Conservation (phyloP, 2,329 filamentous ascomycete genomes). For the Fusarium pseudonygamai region DNA sequence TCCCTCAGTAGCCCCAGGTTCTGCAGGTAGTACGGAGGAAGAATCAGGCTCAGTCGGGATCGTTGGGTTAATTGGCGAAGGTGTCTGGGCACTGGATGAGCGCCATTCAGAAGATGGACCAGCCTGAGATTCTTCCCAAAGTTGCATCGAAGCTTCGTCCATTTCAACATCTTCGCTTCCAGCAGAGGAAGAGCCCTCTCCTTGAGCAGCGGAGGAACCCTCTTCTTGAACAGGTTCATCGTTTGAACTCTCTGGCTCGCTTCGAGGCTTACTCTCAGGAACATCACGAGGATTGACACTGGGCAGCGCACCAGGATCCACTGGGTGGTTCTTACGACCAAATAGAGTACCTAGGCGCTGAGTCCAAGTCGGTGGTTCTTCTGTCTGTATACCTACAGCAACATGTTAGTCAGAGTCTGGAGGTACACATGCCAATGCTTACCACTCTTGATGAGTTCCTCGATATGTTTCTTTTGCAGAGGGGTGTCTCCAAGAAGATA, state of each 20-base stretch:
- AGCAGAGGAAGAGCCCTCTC: background rate
- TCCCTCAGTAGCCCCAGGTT: background rate
- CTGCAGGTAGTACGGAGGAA: background rate
- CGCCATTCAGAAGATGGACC: background rate
- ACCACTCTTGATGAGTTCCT: slow-evolving; percentile 33
- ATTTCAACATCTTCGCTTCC: slow-evolving; percentile 3
- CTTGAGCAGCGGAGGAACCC: background rate
- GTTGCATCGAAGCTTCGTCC: background rate
- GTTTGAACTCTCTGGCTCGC: background rate
- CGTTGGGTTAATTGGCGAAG: slow-evolving; percentile 2
- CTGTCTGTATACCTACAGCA: slow-evolving; percentile 23
- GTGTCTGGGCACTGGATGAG: background rate
- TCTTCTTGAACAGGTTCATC: background rate
- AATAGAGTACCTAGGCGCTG: slow-evolving; percentile 18
- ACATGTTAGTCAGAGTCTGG: background rate
- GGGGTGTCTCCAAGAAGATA: slow-evolving; percentile 47
- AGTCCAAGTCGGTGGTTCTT: slow-evolving; percentile 10
- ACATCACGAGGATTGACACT: slow-evolving; percentile 26
- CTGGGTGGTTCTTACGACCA: background rate
- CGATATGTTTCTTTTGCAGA: slow-evolving; percentile 41
- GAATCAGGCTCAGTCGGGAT: background rate
- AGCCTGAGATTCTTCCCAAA: background rate
- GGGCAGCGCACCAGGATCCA: slow-evolving; percentile 32
- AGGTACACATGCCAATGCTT: slow-evolving; percentile 4
- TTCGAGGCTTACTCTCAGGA: slow-evolving; percentile 29